phyloP scores from a whole-genome alignment of 1,284 basidiomycete species.

The Pseudozyma sp. region DNA sequence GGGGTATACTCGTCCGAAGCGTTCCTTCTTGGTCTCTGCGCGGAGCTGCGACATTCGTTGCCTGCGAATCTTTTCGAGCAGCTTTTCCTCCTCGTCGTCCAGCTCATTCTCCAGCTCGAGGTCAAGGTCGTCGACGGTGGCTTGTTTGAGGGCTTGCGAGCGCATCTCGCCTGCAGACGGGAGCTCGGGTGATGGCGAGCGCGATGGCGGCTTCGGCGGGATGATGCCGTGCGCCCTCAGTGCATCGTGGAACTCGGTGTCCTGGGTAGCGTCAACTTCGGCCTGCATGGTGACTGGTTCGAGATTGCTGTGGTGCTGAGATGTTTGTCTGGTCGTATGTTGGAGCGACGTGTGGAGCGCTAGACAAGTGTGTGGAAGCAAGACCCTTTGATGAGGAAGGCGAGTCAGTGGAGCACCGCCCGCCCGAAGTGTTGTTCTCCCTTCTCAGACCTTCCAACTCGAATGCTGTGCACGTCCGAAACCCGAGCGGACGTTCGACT shows the following conservation, averaged over 20 bases:
- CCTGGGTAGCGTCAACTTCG: constrained; percentile 56
- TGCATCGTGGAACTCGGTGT: constrained; percentile 67
- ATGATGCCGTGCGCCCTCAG: constrained; percentile 66
- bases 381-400: not conserved
- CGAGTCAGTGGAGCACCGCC: not conserved
- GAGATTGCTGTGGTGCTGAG: not conserved
- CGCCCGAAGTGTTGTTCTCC: constrained; percentile 10
- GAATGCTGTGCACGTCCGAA: constrained; percentile 17
- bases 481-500: not conserved
- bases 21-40: constrained; percentile 75
- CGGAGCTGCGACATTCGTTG: constrained; percentile 79
- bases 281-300: constrained; percentile 44
- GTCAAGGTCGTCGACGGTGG: constrained; percentile 56
- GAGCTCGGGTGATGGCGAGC: constrained; percentile 64
- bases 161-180: constrained; percentile 48
- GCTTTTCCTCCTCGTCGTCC: constrained; percentile 79
- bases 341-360: too few species aligned
- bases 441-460: constrained; percentile 16
- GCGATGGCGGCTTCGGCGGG: constrained; percentile 63
- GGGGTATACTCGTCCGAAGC: constrained; percentile 86
- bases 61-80: constrained; percentile 78
- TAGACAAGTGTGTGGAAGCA: not conserved
- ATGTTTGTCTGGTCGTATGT: not conserved
- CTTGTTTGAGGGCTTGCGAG: constrained; percentile 45
- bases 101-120: constrained; percentile 56